Conservation (phyloP, 352 stramenopile genomes). For the Globisporangium nagaii region DNA sequence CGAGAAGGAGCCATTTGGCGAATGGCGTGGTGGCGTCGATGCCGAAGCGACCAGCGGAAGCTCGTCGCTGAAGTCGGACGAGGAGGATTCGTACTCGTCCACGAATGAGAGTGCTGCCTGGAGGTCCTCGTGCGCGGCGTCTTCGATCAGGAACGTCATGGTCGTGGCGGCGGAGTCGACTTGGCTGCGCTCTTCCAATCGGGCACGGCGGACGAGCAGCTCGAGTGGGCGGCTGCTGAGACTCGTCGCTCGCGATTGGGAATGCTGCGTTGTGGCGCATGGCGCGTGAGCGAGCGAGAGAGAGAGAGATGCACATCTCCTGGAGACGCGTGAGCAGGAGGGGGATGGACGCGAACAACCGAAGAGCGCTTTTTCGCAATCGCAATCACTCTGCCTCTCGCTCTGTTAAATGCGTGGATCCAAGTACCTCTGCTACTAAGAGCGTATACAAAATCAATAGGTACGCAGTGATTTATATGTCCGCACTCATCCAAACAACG, state of each 20-base stretch:
- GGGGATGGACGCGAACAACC: too few species aligned
- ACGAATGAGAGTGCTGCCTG: slow-evolving; percentile 1
- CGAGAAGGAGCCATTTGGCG: background rate
- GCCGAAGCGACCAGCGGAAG: background rate
- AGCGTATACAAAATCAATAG: background rate
- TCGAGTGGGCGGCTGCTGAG: background rate
- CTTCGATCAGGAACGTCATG: background rate
- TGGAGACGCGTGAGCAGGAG: too few species aligned
- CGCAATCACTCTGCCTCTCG: too few species aligned
- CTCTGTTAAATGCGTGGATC: too few species aligned
- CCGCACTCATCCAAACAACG: background rate
- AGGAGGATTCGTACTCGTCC: slow-evolving; percentile 2
- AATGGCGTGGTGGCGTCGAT: background rate
- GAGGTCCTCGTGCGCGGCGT: background rate
- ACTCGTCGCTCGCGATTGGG: too few species aligned
- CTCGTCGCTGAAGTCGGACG: background rate
- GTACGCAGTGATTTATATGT: background rate
- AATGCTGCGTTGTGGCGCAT: too few species aligned
- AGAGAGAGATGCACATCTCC: background rate
- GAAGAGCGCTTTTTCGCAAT: too few species aligned
- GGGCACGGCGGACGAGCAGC: background rate
- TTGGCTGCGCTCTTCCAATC: too few species aligned
- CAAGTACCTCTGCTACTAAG: background rate
- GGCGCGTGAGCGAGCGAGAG: background rate
- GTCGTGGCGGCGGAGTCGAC: background rate